phyloP scores from a whole-genome alignment of 2,329 filamentous ascomycete genomes.

The Colletotrichum tamarilloi region DNA sequence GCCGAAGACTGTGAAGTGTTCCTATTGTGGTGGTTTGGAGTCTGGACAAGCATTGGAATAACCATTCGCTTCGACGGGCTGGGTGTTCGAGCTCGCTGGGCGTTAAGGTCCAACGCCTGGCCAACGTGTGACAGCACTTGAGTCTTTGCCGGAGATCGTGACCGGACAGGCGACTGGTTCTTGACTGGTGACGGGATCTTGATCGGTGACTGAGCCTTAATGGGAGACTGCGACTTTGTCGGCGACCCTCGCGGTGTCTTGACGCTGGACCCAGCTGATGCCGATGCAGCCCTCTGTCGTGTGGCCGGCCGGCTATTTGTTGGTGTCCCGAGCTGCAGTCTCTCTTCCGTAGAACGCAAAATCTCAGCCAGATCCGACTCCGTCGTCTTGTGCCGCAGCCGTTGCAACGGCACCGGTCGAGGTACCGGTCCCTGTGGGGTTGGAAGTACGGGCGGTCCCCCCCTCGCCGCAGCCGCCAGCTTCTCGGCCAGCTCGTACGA shows the following conservation, averaged over 20 bases:
- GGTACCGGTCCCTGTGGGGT: slow-evolving; percentile 28
- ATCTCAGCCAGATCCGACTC: slow-evolving; percentile 64
- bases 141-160: background rate
- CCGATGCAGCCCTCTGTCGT: slow-evolving; percentile 45
- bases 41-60: background rate
- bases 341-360: slow-evolving; percentile 62
- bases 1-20: slow-evolving; percentile 25
- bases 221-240: slow-evolving; percentile 2
- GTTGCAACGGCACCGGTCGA: slow-evolving; percentile 35
- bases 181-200: slow-evolving; percentile 12
- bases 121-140: slow-evolving; percentile 1
- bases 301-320: slow-evolving; percentile 42
- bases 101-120: background rate
- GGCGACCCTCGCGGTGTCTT: slow-evolving; percentile 23
- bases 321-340: slow-evolving; percentile 55
- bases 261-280: slow-evolving; percentile 34
- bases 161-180: background rate
- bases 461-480: slow-evolving; percentile 34
- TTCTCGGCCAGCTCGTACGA: slow-evolving; percentile 36
- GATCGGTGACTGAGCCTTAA: background rate
- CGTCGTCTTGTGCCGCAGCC: slow-evolving; percentile 46
- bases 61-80: slow-evolving; percentile 20
- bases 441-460: slow-evolving; percentile 20
- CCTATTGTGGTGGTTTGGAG: slow-evolving; percentile 19
- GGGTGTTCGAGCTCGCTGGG: slow-evolving; percentile 9